Percentiles rank a stretch among this genome's conserved stretches.
Conservation (phyloP, 1,284 basidiomycete genomes). For the Pyrrhoderma lamaoense region DNA sequence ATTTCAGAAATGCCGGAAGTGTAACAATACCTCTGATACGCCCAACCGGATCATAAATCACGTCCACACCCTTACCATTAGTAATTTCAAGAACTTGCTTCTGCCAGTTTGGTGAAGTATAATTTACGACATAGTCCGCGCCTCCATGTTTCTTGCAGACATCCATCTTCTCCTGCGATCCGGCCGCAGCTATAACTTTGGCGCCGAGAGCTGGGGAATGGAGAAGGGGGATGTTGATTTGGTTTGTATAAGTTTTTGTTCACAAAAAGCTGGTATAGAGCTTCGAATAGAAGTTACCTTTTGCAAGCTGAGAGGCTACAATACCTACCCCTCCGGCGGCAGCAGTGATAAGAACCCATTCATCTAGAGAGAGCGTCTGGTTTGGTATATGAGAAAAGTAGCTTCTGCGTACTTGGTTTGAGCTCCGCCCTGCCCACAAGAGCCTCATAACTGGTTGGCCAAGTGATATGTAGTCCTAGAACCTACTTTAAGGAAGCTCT, state of each 20-base stretch:
- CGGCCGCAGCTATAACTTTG: constrained; percentile 74
- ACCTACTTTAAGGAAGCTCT: neutral
- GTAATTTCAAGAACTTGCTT: constrained; percentile 59
- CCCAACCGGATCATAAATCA: constrained; percentile 89
- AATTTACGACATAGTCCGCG: constrained; percentile 65
- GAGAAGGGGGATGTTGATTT: too few species aligned
- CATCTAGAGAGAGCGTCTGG: constrained; percentile 40
- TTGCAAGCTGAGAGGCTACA: constrained; percentile 84
- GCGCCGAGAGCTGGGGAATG: constrained; percentile 39
- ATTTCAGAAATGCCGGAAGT: neutral
- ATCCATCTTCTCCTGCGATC: constrained; percentile 61
- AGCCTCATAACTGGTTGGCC: constrained; percentile 86
- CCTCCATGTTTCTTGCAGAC: constrained; percentile 57
- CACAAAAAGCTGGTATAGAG: too few species aligned
- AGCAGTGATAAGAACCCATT: constrained; percentile 85
- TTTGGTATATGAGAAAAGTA: constrained; percentile 14
- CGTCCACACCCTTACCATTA: constrained; percentile 75
- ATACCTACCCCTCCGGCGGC: constrained; percentile 93
- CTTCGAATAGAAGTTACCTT: constrained; percentile 41
- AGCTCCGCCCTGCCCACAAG: constrained; percentile 79
- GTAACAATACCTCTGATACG: constrained; percentile 51
- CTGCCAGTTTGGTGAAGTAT: constrained; percentile 64
- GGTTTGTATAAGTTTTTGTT: too few species aligned
- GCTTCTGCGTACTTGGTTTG: constrained; percentile 46
- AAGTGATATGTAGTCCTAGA: constrained; percentile 69